Evolutionary conservation across 176 grass and related monocot genomes (phyloP), one percentile per base, ranked within the genome.

Genomic region (Calamus simplicifolius): DNA sequence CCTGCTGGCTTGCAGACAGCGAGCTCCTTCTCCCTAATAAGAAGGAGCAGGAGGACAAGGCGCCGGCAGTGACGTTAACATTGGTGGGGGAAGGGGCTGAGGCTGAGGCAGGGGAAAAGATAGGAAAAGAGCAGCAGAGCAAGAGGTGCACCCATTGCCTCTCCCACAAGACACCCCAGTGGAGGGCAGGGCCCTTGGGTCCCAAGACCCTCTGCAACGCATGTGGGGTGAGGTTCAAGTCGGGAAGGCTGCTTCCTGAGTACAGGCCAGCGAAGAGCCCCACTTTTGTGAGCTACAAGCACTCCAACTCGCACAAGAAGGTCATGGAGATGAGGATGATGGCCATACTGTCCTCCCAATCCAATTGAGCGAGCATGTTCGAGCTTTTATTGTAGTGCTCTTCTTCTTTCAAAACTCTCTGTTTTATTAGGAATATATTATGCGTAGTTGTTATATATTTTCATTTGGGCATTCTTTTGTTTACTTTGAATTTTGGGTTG

Each of bases 261-360:
- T 98, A 98, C 60, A 77, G 93, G 23, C 93, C 93, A 0, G 93
- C 81, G 52, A 98, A 98, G 63, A 98, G 93, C 73, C 87, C 93
- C 7, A 92, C 93, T 62, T 98, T 83, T 23, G 81, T 85, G 73
- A 92, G 67, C 57, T 72, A 64, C 69, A 76, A 88, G 73, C 92
- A 97, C 81, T 97, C 92, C 49, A 97, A 97, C 59, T 97, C 87
- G 7, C 92, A 97, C 75, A 90, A 87, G 80, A 97, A 97, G 72
- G 87, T 97, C 23, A 69, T 97, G 92, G 84, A 91, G 75, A 68
- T 97, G 92, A 88, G 92, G 63, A 74, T 74, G 77, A 58, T 49
- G 5, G 71, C 79, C 38, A 51, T 54, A 16, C 66, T 57, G 29
- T 60, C 73, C 4, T 48, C 56, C 1, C 50, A 80, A 59, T 31